A percentile compares a stretch with the other conserved stretches of the same genome.
phyloP scores from a whole-genome alignment of 2,329 filamentous ascomycete species.

The Fusarium sp. region DNA sequence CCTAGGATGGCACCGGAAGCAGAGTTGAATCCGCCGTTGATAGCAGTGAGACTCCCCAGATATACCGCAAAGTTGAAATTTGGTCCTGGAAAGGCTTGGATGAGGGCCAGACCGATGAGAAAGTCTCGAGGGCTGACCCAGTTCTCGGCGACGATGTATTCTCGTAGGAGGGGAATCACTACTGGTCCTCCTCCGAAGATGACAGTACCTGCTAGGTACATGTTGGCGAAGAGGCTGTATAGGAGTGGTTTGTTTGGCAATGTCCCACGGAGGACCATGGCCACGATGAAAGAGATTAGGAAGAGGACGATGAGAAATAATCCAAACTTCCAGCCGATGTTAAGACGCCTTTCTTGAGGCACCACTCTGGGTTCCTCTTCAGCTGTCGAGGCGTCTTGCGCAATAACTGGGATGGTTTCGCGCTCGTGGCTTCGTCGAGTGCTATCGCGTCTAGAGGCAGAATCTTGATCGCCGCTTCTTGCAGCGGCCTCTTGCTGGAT shows the following conservation, averaged over 20 bases:
- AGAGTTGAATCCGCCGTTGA: constrained; percentile 51
- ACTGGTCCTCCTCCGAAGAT: constrained; percentile 75
- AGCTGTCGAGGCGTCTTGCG: constrained; percentile 45
- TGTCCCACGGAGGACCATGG: constrained; percentile 65
- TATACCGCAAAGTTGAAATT: constrained; percentile 68
- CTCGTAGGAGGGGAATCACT: constrained; percentile 72
- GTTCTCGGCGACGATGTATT: constrained; percentile 73
- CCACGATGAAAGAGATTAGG: constrained; percentile 65
- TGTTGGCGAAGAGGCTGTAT: constrained; percentile 75
- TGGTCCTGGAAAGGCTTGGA: constrained; percentile 73
- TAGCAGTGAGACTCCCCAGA: constrained; percentile 63
- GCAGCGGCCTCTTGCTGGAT: background rate
- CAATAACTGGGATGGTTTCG: background rate
- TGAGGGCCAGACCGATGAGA: constrained; percentile 77
- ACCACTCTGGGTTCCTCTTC: constrained; percentile 47
- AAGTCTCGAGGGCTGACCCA: constrained; percentile 81
- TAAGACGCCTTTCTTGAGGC: constrained; percentile 49
- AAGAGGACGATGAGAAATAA: constrained; percentile 60
- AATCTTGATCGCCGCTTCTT: background rate
- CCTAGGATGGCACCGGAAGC: constrained; percentile 63
- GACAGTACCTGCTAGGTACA: constrained; percentile 79
- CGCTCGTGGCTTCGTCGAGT: background rate
- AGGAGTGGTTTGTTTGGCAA: constrained; percentile 57
- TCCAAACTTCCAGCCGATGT: constrained; percentile 61
- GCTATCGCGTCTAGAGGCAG: background rate